Conservation (phyloP, 1,284 basidiomycete species). For the Fistulina hepatica region DNA sequence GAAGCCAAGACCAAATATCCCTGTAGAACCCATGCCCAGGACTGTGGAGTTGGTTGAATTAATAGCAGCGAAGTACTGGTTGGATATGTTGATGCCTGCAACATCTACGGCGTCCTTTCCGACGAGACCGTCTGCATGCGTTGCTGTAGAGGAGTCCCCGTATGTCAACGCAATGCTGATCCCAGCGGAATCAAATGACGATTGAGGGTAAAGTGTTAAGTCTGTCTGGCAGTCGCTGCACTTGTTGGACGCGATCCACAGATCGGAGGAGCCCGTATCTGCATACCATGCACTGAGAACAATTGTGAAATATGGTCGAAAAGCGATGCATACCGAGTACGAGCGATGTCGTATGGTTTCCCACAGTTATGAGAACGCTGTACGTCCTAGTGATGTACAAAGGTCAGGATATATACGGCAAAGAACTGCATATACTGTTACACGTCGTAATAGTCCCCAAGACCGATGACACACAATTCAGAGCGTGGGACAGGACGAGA, state of each 20-base stretch:
- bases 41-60: slow-evolving; percentile 44
- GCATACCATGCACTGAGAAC: neutral
- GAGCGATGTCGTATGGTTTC: slow-evolving; percentile 29
- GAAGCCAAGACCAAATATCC: slow-evolving; percentile 51
- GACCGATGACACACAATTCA: slow-evolving; percentile 24
- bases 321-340: slow-evolving; percentile 30
- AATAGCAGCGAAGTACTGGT: slow-evolving; percentile 42
- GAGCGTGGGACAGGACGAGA: too few species aligned
- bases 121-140: slow-evolving; percentile 38
- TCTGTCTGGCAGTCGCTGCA: slow-evolving; percentile 27
- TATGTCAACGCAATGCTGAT: slow-evolving; percentile 34
- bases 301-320: neutral
- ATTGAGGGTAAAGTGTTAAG: slow-evolving; percentile 29
- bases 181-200: slow-evolving; percentile 23
- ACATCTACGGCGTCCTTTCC: slow-evolving; percentile 35
- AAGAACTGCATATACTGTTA: slow-evolving; percentile 15
- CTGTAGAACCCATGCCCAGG: slow-evolving; percentile 30
- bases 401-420: neutral
- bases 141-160: slow-evolving; percentile 44
- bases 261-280: slow-evolving; percentile 49
- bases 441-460: slow-evolving; percentile 39
- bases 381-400: slow-evolving; percentile 29
- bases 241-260: slow-evolving; percentile 43
- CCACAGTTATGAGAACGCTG: slow-evolving; percentile 33
- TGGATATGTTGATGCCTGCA: slow-evolving; percentile 30